Percentiles rank a stretch among this genome's conserved stretches.
Conservation (phyloP, 202 grass and related monocot species). For the Dendrocalamus latiflorus region DNA sequence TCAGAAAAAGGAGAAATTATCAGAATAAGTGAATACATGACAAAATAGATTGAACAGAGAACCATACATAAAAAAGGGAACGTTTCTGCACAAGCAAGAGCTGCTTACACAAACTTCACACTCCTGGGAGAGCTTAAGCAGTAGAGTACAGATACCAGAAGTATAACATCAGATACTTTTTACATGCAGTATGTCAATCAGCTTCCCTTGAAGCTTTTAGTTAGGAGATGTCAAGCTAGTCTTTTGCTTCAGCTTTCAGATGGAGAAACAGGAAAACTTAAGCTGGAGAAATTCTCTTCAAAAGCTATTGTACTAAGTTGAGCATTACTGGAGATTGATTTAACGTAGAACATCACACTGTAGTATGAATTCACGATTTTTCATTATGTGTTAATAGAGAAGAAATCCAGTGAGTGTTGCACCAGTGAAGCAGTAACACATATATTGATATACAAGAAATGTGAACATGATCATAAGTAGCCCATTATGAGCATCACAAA, state of each 20-base stretch:
- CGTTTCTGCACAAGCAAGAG: background rate
- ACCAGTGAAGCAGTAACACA: background rate
- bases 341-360: background rate
- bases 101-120: background rate
- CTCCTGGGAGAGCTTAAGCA: background rate
- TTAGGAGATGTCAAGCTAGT: background rate
- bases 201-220: background rate
- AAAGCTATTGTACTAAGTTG: background rate
- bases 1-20: background rate
- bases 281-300: background rate
- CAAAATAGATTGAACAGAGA: background rate
- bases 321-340: background rate
- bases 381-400: background rate
- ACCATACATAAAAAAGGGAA: background rate
- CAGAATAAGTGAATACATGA: slow-evolving; percentile 2
- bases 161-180: background rate
- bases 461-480: background rate
- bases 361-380: background rate
- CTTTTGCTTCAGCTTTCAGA: background rate
- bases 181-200: background rate
- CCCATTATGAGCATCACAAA: background rate
- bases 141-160: background rate
- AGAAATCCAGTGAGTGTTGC: background rate
- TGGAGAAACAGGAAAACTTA: background rate
- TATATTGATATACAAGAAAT: background rate